phyloP scores from a whole-genome alignment of 1,284 basidiomycete species.

The Puccinia triticina region DNA sequence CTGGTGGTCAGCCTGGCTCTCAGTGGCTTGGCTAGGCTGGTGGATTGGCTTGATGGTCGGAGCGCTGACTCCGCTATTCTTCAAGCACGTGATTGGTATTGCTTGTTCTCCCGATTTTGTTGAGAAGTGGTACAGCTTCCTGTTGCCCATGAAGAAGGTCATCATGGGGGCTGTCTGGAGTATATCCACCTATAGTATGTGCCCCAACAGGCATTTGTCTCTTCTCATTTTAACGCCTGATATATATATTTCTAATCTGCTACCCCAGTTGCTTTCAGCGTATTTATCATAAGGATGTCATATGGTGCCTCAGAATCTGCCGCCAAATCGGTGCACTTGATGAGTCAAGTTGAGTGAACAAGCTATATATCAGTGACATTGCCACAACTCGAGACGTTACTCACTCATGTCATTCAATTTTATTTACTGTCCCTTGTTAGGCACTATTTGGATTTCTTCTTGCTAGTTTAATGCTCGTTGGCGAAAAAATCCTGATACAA shows the following conservation, averaged over 20 bases:
- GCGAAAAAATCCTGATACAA: conserved; percentile 85
- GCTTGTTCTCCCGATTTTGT: conserved; percentile 69
- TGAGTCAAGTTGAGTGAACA: conserved; percentile 8
- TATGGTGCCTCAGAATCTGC: conserved; percentile 26
- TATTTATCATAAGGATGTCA: conserved; percentile 47
- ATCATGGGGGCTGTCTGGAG: conserved; percentile 51
- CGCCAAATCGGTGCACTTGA: conserved; percentile 8
- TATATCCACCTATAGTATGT: conserved; percentile 22
- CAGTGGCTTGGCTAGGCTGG: conserved; percentile 80
- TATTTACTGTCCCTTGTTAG: conserved; percentile 22
- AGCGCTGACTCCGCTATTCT: conserved; percentile 60
- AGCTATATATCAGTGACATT: neutral
- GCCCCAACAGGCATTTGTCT: neutral
- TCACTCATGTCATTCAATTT: conserved; percentile 29
- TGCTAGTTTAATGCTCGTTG: conserved; percentile 72
- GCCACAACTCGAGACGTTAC: neutral
- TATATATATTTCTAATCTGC: neutral
- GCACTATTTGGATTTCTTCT: conserved; percentile 74
- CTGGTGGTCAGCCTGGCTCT: conserved; percentile 66
- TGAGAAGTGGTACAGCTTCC: conserved; percentile 63
- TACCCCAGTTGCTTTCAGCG: conserved; percentile 54
- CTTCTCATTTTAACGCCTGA: neutral
- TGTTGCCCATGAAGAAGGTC: conserved; percentile 47
- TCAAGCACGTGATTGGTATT: conserved; percentile 69
- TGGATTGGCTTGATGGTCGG: conserved; percentile 74